A percentile compares a stretch with the other conserved stretches of the same genome.
Evolutionary conservation across 192 early-diverging fungal genomes (phyloP).

Genomic region (Coemansia sp.): DNA sequence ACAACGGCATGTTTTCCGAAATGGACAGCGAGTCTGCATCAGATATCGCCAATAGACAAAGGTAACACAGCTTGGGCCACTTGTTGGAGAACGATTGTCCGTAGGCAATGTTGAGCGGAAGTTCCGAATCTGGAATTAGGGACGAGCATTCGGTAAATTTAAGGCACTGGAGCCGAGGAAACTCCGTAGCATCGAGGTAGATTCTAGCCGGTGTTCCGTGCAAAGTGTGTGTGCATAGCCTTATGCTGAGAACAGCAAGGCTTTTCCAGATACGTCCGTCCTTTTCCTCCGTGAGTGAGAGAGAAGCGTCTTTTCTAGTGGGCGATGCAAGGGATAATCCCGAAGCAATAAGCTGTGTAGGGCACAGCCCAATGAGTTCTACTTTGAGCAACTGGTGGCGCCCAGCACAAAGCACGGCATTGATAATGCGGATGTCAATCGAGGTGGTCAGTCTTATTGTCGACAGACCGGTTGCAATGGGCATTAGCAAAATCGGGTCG

Average conservation of each 20-base stretch:
- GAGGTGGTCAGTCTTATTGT: slow-evolving; percentile 30
- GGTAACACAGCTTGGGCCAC: slow-evolving; percentile 22
- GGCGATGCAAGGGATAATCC: slow-evolving; percentile 9
- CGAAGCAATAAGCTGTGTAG: slow-evolving; percentile 19
- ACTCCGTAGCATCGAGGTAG: slow-evolving; percentile 24
- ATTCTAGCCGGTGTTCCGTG: slow-evolving; percentile 3
- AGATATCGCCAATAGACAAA: slow-evolving; percentile 17
- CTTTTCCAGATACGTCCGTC: not conserved
- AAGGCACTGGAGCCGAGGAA: slow-evolving; percentile 25
- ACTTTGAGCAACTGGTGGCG: slow-evolving; percentile 16
- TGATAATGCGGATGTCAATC: slow-evolving; percentile 37
- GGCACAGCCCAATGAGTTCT: slow-evolving; percentile 25
- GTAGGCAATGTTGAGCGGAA: slow-evolving; percentile 17
- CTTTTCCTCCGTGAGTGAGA: not conserved
- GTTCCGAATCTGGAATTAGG: slow-evolving; percentile 5
- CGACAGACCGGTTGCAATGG: slow-evolving; percentile 7
- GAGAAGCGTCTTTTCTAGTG: not conserved
- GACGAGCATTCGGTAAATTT: slow-evolving; percentile 18
- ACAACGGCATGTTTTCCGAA: slow-evolving; percentile 11
- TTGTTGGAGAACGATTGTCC: slow-evolving; percentile 28
- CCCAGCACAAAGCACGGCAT: slow-evolving; percentile 16
- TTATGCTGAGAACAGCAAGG: slow-evolving; percentile 12
- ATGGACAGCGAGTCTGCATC: slow-evolving; percentile 16
- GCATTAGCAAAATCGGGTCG: slow-evolving; percentile 27
- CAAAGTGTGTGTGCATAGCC: slow-evolving; percentile 2